Evolutionary conservation across 148 eudicot genomes (phyloP), one percentile per base, ranked within the genome.

Genomic region (Chenopodium berlandieri): DNA sequence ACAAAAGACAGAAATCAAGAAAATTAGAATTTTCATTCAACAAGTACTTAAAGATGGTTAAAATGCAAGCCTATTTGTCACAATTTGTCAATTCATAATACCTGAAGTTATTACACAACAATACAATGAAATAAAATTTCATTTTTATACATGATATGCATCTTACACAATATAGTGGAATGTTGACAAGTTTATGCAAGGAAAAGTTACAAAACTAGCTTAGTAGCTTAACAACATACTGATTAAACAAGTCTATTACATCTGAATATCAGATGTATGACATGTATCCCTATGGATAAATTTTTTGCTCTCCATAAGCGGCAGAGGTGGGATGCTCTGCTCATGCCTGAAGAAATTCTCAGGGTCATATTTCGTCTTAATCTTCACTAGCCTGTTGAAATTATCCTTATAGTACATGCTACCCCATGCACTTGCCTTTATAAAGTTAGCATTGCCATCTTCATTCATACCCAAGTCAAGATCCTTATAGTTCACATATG

Each of bases 321-420:
- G 87, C 76, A 85, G 84, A 74, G 87, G 84, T 14, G 87, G 87
- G 71, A 85, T 85, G 79, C 87, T 85, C 76, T 85, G 87, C 16
- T 85, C 87, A 73, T 81, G 82, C 79, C 34, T 85, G 56, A 85
- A 85, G 75, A 85, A 85, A 74, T 85, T 85, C 0, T 74, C 54
- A 0, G 87, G 82, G 78, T 85, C 87, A 68, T 67, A 37, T 66
- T 82, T 81, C 2, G 87, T 85, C 82, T 85, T 85, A 44, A 85
- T 78, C 79, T 81, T 79, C 56, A 85, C 84, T 8, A 85, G 79
- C 54, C 87, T 67, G 37, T 85, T 47, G 58, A 25, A 85, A 78
- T 85, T 85, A 8, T 68, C 79, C 84, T 85, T 85, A 52, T 54
- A 85, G 79, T 85, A 85, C 87, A 85, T 85, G 37, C 23, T 27